A percentile compares a stretch with the other conserved stretches of the same genome.
These are phyloP conservation scores for Singerocomus rubriflavus DNA, from an alignment of 1,284 basidiomycete genomes.

Conservation along the genomic window DNA sequence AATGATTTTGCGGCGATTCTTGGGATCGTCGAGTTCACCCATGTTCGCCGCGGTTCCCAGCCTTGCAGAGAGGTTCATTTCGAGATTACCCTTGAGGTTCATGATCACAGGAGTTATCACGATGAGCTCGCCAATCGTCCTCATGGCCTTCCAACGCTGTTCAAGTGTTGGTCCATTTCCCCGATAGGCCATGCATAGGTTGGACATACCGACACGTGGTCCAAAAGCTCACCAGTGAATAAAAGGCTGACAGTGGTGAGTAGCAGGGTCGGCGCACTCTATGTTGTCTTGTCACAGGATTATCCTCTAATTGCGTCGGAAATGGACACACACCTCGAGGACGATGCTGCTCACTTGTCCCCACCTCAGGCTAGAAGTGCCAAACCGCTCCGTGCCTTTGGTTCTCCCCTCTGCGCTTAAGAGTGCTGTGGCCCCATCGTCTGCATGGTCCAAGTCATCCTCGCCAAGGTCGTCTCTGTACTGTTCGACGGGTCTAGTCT, in stretches of 20 bases:
- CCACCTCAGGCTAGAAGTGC: conserved; percentile 41
- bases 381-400: conserved; percentile 25
- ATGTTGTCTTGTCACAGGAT: conserved; percentile 10
- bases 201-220: conserved; percentile 75
- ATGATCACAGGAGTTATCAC: conserved; percentile 94
- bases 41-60: conserved; percentile 78
- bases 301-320: neutral
- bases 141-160: conserved; percentile 88
- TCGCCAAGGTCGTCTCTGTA: conserved; percentile 13
- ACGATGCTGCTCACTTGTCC: conserved; percentile 56
- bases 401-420: conserved; percentile 30
- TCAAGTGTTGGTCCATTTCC: conserved; percentile 6
- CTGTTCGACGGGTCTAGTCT: conserved; percentile 5
- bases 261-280: conserved; percentile 73
- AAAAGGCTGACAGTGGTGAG: conserved; percentile 72
- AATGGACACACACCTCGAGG: conserved; percentile 50
- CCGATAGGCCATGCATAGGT: conserved; percentile 5
- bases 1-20: conserved; percentile 66
- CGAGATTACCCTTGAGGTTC: conserved; percentile 95
- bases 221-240: conserved; percentile 86
- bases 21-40: conserved; percentile 81
- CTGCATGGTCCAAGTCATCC: conserved; percentile 27
- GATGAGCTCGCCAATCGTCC: conserved; percentile 89
- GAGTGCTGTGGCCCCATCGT: conserved; percentile 36
- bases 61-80: conserved; percentile 89